Base-by-base conservation (phyloP, 2,329 filamentous ascomycete genomes). In the Neofusicoccum parvum region DNA sequence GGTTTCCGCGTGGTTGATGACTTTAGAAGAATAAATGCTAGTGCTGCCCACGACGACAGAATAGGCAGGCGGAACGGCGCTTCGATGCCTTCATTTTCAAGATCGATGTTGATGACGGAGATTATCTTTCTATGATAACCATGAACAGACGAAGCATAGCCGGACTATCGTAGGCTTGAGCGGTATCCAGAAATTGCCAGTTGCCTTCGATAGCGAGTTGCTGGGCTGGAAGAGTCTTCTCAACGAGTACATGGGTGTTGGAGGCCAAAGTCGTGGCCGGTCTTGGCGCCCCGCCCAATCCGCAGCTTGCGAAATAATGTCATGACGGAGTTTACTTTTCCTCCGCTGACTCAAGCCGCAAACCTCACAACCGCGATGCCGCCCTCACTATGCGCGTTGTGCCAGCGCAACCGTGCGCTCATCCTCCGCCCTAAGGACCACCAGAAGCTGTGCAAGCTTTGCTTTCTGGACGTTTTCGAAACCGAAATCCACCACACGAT, bases 401-500 rank as follows among this genome's bases (percentile, higher is more conserved):
- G 95, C 81, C 85, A 90, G 69, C 85, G 83, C 23, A 85, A 90
- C 68, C 87, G 94, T 67, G 94, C 95, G 5, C 86, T 97, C 20
- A 95, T 99, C 66, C 92, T 97, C 68, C 88, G 95, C 34, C 94
- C 95, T 1, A 98, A 98, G 78, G 97, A 98, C 74, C 88, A 96
- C 72, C 89, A 96, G 71, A 97, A 97, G 73, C 86, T 99, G 53
- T 99, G 95, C 85, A 93, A 91, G 72, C 79, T 83, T 4, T 99
- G 95, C 79, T 99, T 99, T 79, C 87, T 97, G 64, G 73, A 81
- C 11, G 85, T 95, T 51, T 99, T 99, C 74, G 95, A 99, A 78
- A 87, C 91, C 68, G 95, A 99, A 81, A 88, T 97, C 54, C 94
- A 98, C 76, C 90, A 96, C 74, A 98, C 95, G 4, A 96, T 99